Base-by-base conservation (phyloP, 768 basidiomycete genomes). In the Psilocybe cubensis region DNA sequence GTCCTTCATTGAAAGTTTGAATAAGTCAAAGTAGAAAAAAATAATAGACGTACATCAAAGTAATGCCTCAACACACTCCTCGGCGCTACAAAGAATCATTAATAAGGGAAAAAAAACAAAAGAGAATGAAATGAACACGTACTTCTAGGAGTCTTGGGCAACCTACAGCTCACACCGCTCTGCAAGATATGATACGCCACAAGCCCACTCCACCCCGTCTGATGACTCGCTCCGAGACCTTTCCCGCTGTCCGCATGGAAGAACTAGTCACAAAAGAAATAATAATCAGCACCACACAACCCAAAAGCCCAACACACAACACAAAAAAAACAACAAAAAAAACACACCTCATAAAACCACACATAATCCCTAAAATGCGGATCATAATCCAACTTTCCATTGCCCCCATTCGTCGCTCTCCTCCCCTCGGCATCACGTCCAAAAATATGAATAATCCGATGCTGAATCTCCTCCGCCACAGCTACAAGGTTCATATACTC, bases 401-500 rank as follows among this genome's bases (percentile, higher is more conserved):
- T 90, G 6, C 94, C 94, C 18, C 96, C 97, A 68, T 99, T 98
- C 17, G 89, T 91, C 0, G 97, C 95, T 38, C 97, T 81, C 59
- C 84, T 82, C 9, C 96, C 95, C 58, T 92, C 83, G 60, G 84
- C 72, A 68, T 99, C 96, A 24, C 95, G 86, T n/a, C 92, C 88
- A 67, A 99, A 99, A 65, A 99, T 94, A 72, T 98, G 95, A 54
- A 98, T 99, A 60, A 98, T 87, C n/a, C 97, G 89, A 69, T 98
- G 96, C 72, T 98, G 97, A 54, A 99, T 95, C 72, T 99, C 97
- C 67, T 98, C 96, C 4, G 97, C 94, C 18, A 96, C 94, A 56
- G 85, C 83, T 9, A 89, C 92, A 7, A 99, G 85, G 69, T 94
- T 92, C 95, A 98, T 98, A 73, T 89, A 94, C 63, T 97, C 96